Evolutionary conservation across 140 eudicot genomes (phyloP), one percentile per base, ranked within the genome.

Genomic region (Flaveria floridana): DNA sequence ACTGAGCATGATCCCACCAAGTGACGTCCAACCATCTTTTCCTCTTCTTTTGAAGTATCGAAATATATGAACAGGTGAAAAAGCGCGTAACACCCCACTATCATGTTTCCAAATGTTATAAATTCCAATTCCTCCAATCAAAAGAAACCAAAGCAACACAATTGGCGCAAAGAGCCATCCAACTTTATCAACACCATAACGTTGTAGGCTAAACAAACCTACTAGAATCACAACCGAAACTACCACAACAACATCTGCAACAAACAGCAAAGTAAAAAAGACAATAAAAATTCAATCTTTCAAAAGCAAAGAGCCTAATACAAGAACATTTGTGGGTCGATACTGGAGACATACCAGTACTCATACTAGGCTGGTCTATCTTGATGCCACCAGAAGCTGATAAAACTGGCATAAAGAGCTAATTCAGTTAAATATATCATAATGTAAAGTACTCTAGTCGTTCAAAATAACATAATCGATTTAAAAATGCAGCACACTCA

Each of bases 331-430:
- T 51, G 39, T 42, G 41, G 41, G 67, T 71, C 6, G 0, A 14
- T 30, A 74, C 53, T 25, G 19, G 30, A 73, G 25, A 64, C 55
- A 12, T 89, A 92, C 98, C 96, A 20, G 39, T 89, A 65, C 90
- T 90, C 95, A 92, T 87, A 73, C 76, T 57, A 16, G 98, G 98
- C 74, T 87, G 92, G 88, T 87, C 90, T 74, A 92, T 89, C 84
- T 85, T 89, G 81, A 92, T 92, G 73, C 98, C 98, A 15, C 98
- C 98, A 30, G 98, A 76, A 69, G 98, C 98, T 56, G 98, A 92
- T 77, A 92, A 89, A 84, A 92, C 98, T 92, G 89, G 61, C 0
- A 79, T 74, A 73, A 34, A 70, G 7, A 2, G 13, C 39, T 12
- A 65, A 39, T 19, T 70, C 28, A 25, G 75, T 70, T 68, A 79